Percentiles rank a stretch among this genome's conserved stretches.
Evolutionary conservation across 345 rosid genomes (phyloP).

Genomic region (Brassica nigra): DNA sequence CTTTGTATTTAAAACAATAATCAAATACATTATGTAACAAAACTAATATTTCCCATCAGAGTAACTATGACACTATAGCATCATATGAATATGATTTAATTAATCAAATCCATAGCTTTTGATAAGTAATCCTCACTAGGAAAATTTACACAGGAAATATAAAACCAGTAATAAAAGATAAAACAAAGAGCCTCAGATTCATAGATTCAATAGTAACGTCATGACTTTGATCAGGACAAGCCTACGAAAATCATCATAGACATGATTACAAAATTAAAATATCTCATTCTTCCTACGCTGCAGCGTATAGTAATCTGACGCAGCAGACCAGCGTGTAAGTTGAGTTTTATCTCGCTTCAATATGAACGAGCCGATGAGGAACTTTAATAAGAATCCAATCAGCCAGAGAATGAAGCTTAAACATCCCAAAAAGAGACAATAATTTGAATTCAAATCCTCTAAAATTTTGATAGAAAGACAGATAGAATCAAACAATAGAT

Average conservation of each 20-base stretch:
- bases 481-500: neutral
- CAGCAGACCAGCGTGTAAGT: slow-evolving; percentile 47
- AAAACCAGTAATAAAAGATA: neutral
- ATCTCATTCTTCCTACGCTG: slow-evolving; percentile 45
- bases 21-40: too few relatives aligned
- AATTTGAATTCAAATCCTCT: neutral
- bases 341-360: slow-evolving; percentile 49
- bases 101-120: slow-evolving; percentile 37
- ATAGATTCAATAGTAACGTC: slow-evolving; percentile 32
- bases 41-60: slow-evolving; percentile 33
- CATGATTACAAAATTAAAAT: neutral
- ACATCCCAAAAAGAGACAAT: neutral
- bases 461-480: neutral
- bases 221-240: slow-evolving; percentile 46
- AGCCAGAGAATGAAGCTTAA: slow-evolving; percentile 56
- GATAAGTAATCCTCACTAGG: slow-evolving; percentile 35
- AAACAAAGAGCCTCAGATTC: slow-evolving; percentile 38
- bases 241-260: slow-evolving; percentile 52
- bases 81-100: slow-evolving; percentile 23
- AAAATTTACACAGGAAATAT: neutral
- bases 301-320: slow-evolving; percentile 34
- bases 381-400: slow-evolving; percentile 35
- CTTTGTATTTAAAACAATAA: neutral
- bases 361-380: slow-evolving; percentile 55
- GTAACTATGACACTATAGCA: slow-evolving; percentile 44